Evolutionary conservation across 2,329 filamentous ascomycete species (phyloP), one percentile per base, ranked within the genome.

Genomic region (Aspergillus melleus): DNA sequence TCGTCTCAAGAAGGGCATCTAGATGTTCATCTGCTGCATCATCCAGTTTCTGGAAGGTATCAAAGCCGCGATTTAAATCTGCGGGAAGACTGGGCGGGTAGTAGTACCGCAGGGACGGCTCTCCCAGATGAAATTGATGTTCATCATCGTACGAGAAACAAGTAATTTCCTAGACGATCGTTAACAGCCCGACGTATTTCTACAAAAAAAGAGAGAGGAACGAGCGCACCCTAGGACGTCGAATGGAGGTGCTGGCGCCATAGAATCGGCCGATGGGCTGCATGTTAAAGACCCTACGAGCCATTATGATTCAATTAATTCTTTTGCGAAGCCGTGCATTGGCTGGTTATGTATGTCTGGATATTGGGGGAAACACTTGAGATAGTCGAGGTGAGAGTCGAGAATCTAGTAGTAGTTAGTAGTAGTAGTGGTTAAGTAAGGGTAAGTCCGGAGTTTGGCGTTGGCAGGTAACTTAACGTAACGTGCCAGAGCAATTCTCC

Each of bases 121-220:
- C 89, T 64, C 91, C 92, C 3, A 89, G 84, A 52, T 82, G 88
- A 70, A 92, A 92, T 56, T 86, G 76, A 73, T 94, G 95, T 29
- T 92, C 81, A 49, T 92, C 86, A 73, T 98, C 91, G 76, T 95
- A 98, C 9, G 94, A 98, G 78, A 98, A 99, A 77, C 84, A 92
- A 4, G 94, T 86, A 65, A 99, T 90, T 80, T 99, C 95, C 89
- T 94, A 59, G 16, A 10, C n/a, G n/a, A 46, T 19, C 32, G 52
- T 64, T 62, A 66, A 5, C 54, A 50, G 14, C 9, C 14, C 20
- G 42, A 19, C 2, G 16, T 26, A 11, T n/a, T 16, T 36, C 24
- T 24, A 4, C 4, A 24, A 39, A 19, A 57, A 51, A 49, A 49
- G 16, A 32, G 55, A 32, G 24, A 44, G 9, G 36, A 12, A 24